Evolutionary conservation across 1,284 basidiomycete species (phyloP).

Genomic region (Tetrapyrgos nigripes): DNA sequence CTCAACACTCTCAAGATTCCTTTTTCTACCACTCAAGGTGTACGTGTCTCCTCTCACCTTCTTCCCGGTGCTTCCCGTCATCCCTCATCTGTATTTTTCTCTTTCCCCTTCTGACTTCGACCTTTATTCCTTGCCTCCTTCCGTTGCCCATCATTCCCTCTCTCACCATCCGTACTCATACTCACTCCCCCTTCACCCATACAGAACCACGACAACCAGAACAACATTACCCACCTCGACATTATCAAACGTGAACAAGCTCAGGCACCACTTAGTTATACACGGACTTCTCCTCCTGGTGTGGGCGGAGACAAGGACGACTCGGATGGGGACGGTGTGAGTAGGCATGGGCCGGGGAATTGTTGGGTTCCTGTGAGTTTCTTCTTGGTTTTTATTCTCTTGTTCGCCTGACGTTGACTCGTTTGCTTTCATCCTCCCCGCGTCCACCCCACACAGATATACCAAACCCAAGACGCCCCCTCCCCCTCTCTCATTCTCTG

Average conservation of each 20-base stretch:
- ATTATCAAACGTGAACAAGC: constrained; percentile 63
- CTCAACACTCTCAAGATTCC: constrained; percentile 53
- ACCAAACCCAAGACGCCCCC: constrained; percentile 25
- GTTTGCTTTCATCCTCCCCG: not conserved
- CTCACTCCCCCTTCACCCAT: too few species aligned
- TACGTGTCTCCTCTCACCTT: constrained; percentile 40
- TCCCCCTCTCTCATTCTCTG: constrained; percentile 63
- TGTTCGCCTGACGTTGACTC: too few species aligned
- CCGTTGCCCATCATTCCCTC: too few species aligned
- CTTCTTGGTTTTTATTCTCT: constrained; percentile 10
- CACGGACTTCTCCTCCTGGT: constrained; percentile 58
- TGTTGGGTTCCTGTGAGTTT: constrained; percentile 78
- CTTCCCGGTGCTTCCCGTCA: too few species aligned
- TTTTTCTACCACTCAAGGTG: constrained; percentile 65
- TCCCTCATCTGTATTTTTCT: not conserved
- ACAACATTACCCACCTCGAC: constrained; percentile 67
- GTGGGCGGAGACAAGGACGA: constrained; percentile 64
- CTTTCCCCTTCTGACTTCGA: not conserved
- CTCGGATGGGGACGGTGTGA: too few species aligned
- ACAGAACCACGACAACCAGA: constrained; percentile 76
- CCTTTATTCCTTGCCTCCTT: too few species aligned
- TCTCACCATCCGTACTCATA: too few species aligned
- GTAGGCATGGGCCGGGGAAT: constrained; percentile 61
- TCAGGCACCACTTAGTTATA: constrained; percentile 67
- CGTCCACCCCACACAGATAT: too few species aligned